Evolutionary conservation across 257 asterid species (phyloP).

Genomic region (Penstemon eatonii): DNA sequence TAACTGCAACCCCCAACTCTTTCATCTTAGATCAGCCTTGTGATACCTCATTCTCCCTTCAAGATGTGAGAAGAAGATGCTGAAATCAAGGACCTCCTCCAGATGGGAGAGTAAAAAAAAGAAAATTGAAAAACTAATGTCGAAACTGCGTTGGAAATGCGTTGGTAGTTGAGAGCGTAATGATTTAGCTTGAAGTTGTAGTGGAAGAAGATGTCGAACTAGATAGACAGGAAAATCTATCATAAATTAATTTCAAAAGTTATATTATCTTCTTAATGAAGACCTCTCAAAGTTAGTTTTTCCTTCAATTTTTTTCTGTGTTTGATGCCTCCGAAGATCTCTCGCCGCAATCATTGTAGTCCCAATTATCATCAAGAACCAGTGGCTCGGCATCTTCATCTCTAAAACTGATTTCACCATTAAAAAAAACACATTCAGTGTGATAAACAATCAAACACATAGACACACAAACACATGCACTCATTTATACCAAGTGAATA

Average conservation of each 20-base stretch:
- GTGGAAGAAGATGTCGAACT: too few relatives aligned
- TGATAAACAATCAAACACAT: slow-evolving; percentile 25
- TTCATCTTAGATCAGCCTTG: slow-evolving; percentile 84
- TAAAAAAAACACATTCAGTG: slow-evolving; percentile 12
- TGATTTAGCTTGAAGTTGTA: slow-evolving; percentile 5
- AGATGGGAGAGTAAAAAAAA: too few relatives aligned
- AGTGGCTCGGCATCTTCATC: slow-evolving; percentile 96
- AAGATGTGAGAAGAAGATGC: background rate
- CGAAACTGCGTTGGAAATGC: too few relatives aligned
- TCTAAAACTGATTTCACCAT: slow-evolving; percentile 48
- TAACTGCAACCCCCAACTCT: slow-evolving; percentile 86
- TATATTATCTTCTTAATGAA: too few relatives aligned
- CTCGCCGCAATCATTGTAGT: slow-evolving; percentile 33
- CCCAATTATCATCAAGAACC: slow-evolving; percentile 61
- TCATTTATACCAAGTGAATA: background rate
- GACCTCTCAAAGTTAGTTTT: too few relatives aligned
- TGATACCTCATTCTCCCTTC: slow-evolving; percentile 50
- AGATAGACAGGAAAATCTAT: too few relatives aligned
- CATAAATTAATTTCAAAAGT: too few relatives aligned
- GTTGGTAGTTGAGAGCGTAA: too few relatives aligned
- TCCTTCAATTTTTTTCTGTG: too few relatives aligned
- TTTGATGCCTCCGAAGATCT: slow-evolving; percentile 30
- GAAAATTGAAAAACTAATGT: too few relatives aligned
- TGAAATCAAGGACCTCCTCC: too few relatives aligned
- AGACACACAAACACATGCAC: background rate